Percentiles rank a stretch among this genome's conserved stretches.
phyloP scores from a whole-genome alignment of 202 grass and related monocot genomes.

The Zoysia matrella region DNA sequence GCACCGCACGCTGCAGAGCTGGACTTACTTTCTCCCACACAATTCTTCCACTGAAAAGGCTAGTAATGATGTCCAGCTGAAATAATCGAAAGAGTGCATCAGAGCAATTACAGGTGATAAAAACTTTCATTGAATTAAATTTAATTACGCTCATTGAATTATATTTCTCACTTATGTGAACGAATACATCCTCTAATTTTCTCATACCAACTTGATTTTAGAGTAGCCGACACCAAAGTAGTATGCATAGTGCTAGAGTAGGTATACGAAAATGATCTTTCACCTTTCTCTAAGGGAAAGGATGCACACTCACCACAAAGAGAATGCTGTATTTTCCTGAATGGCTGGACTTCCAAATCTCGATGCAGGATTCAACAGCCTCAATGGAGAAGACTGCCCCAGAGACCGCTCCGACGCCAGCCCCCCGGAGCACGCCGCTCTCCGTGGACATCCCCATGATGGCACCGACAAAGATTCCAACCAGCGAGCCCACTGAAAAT shows the following conservation, averaged over 20 bases:
- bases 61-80: constrained; percentile 91
- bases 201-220: constrained; percentile 9
- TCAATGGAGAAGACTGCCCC: constrained; percentile 86
- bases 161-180: not conserved
- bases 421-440: constrained; percentile 29
- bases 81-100: constrained; percentile 22
- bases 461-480: constrained; percentile 74
- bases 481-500: constrained; percentile 65
- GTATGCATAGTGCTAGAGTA: not conserved
- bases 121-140: not conserved
- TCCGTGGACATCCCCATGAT: constrained; percentile 81
- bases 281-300: not conserved
- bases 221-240: not conserved
- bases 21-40: constrained; percentile 91
- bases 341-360: constrained; percentile 79
- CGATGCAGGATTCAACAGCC: constrained; percentile 79
- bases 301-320: constrained; percentile 60
- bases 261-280: constrained; percentile 53
- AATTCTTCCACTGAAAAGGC: constrained; percentile 87
- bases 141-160: not conserved
- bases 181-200: not conserved
- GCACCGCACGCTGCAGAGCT: constrained; percentile 84
- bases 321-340: constrained; percentile 79
- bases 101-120: constrained; percentile 8
- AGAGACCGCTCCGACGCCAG: constrained; percentile 59